Conservation (phyloP, 345 rosid species). For the Citrus reticulata region DNA sequence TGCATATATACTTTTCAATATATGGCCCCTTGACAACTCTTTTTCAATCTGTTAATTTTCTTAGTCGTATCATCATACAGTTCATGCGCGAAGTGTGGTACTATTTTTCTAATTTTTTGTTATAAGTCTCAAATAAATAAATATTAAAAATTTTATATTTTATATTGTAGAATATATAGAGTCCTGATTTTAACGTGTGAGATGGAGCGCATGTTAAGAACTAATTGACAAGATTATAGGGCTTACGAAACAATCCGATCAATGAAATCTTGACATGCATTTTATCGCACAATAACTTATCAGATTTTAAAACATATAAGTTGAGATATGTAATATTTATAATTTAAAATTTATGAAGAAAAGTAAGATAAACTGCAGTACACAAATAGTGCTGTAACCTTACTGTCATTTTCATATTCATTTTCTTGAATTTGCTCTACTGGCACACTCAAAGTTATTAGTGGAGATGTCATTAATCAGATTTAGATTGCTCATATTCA, state of each 20-base stretch:
- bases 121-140: background rate
- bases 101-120: background rate
- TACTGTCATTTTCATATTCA: background rate
- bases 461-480: background rate
- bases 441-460: background rate
- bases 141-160: too few relatives aligned
- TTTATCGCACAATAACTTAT: too few relatives aligned
- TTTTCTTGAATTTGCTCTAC: constrained; percentile 1
- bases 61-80: too few relatives aligned
- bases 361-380: background rate
- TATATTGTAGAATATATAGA: rapidly evolving
- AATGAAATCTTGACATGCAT: too few relatives aligned
- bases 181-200: too few relatives aligned
- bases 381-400: background rate
- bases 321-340: background rate
- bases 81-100: too few relatives aligned
- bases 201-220: too few relatives aligned
- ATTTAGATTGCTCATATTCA: background rate
- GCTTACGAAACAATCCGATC: too few relatives aligned
- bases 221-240: too few relatives aligned
- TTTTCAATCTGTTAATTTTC: background rate
- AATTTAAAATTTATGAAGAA: too few relatives aligned
- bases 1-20: background rate
- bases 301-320: too few relatives aligned
- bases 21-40: constrained; percentile 18